Conservation (phyloP, 2,329 filamentous ascomycete species). For the Acarospora socialis region DNA sequence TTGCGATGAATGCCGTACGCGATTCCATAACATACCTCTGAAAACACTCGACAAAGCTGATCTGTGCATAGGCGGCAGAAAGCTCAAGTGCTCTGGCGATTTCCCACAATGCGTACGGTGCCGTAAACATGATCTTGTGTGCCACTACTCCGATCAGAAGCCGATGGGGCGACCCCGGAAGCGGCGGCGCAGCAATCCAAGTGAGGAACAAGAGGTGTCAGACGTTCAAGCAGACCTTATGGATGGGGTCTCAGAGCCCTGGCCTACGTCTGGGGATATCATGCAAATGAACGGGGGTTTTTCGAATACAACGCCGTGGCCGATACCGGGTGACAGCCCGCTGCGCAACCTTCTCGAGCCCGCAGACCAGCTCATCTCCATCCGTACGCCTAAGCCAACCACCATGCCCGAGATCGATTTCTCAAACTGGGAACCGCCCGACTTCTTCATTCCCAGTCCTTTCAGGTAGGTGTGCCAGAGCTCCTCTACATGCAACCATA, state of each 20-base stretch:
- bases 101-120: constrained; percentile 30
- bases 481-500: too few relatives aligned
- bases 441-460: background rate
- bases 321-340: background rate
- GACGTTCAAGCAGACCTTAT: too few relatives aligned
- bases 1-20: constrained; percentile 29
- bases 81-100: constrained; percentile 35
- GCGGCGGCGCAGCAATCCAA: constrained; percentile 21
- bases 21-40: background rate
- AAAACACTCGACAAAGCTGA: constrained; percentile 2
- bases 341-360: background rate
- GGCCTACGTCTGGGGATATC: too few relatives aligned
- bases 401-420: too few relatives aligned
- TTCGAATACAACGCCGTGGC: background rate
- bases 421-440: background rate
- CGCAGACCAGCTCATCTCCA: too few relatives aligned
- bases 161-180: constrained; percentile 39
- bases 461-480: background rate
- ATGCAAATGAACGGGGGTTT: background rate
- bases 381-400: too few relatives aligned
- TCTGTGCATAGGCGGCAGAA: constrained; percentile 32
- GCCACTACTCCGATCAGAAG: constrained; percentile 34
- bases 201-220: constrained; percentile 9
- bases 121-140: constrained; percentile 25
- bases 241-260: too few relatives aligned